These are phyloP conservation scores for Melampsora americana DNA, from an alignment of 1,284 basidiomycete genomes.

Conservation along the genomic window DNA sequence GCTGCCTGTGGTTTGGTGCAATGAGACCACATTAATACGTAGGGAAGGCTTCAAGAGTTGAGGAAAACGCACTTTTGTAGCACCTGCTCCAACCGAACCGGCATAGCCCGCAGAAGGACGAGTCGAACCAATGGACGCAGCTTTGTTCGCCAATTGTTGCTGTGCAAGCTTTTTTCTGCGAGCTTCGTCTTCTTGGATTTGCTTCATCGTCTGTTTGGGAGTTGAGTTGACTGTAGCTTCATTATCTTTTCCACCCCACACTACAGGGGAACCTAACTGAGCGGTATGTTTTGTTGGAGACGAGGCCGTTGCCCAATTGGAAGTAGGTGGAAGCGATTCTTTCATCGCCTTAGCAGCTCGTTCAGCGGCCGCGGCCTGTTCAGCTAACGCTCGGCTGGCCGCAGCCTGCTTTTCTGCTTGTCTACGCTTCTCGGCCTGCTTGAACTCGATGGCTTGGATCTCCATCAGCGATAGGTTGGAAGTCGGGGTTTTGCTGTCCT, in stretches of 20 bases:
- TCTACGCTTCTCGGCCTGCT: slow-evolving; percentile 68
- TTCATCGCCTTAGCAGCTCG: slow-evolving; percentile 44
- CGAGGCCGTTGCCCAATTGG: slow-evolving; percentile 39
- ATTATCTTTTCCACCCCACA: slow-evolving; percentile 35
- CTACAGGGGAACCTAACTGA: neutral
- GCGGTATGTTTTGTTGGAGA: slow-evolving; percentile 3
- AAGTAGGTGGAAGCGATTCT: slow-evolving; percentile 50
- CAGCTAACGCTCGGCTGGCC: slow-evolving; percentile 14
- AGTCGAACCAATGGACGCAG: slow-evolving; percentile 46
- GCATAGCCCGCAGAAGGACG: slow-evolving; percentile 26
- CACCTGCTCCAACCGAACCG: neutral
- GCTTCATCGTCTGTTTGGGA: slow-evolving; percentile 90
- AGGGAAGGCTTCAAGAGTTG: neutral
- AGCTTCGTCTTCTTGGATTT: slow-evolving; percentile 91
- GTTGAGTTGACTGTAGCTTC: slow-evolving; percentile 14
- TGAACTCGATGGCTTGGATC: slow-evolving; percentile 90
- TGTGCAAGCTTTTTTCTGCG: slow-evolving; percentile 53
- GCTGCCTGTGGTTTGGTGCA: neutral
- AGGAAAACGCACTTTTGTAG: neutral
- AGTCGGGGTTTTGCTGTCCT: slow-evolving; percentile 9
- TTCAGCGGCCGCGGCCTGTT: slow-evolving; percentile 57
- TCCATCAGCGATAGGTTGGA: slow-evolving; percentile 64
- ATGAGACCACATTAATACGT: neutral
- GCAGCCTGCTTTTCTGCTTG: slow-evolving; percentile 63
- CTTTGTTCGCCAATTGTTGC: slow-evolving; percentile 52